Conservation (phyloP, 140 eudicot genomes). For the Stevia rebaudiana region DNA sequence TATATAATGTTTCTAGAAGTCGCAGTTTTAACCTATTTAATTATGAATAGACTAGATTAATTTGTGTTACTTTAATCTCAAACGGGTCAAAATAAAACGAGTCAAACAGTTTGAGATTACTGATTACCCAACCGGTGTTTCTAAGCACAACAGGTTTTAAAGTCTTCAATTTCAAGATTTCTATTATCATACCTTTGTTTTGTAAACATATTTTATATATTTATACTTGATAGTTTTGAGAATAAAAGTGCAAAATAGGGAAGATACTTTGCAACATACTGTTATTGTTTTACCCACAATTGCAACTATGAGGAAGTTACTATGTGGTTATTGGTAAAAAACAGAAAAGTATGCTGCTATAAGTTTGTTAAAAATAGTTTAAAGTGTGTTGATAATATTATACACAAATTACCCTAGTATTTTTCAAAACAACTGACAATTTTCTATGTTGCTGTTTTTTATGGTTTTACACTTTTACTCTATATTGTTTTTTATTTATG, state of each 20-base stretch:
- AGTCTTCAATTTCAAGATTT: not conserved
- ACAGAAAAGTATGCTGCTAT: not conserved
- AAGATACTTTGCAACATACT: not conserved
- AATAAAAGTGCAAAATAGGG: not conserved
- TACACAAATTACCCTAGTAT: too few species aligned
- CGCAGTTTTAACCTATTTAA: not conserved
- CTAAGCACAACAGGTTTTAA: not conserved
- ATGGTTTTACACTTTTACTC: too few species aligned
- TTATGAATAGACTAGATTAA: not conserved
- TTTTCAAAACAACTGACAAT: not conserved
- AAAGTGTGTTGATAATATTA: too few species aligned
- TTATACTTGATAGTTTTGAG: not conserved
- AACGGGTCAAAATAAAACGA: not conserved
- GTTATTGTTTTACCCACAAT: not conserved
- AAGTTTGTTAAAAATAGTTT: not conserved
- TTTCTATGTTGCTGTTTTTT: not conserved
- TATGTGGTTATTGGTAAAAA: not conserved
- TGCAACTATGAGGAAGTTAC: not conserved
- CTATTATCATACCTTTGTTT: not conserved
- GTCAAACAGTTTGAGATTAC: not conserved
- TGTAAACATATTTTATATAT: not conserved
- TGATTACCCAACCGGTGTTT: not conserved
- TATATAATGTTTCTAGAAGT: slow-evolving; percentile 15
- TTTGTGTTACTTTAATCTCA: not conserved
- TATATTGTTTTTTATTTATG: too few species aligned